A percentile compares a stretch with the other conserved stretches of the same genome.
Evolutionary conservation across 2,329 filamentous ascomycete genomes (phyloP).

Genomic region (Mollisia scopiformis): DNA sequence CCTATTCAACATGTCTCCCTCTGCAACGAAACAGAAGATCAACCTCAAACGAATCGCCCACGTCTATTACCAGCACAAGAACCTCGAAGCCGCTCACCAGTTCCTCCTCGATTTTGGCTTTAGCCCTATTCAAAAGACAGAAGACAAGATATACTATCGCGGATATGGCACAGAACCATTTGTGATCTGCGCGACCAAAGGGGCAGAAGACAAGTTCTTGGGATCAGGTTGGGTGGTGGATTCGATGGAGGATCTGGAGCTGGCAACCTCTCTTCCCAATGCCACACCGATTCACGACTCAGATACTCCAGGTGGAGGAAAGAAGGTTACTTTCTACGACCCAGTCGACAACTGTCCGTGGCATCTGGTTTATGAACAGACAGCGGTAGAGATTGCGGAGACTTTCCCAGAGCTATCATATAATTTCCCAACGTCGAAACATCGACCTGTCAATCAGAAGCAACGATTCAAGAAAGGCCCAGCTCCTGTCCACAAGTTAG

Average conservation of each 20-base stretch:
- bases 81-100: constrained; percentile 25
- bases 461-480: constrained; percentile 55
- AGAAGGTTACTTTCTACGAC: constrained; percentile 52
- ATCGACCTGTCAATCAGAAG: constrained; percentile 50
- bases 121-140: constrained; percentile 14
- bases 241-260: constrained; percentile 55
- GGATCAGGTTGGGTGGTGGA: constrained; percentile 62
- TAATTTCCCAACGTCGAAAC: constrained; percentile 53
- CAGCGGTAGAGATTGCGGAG: constrained; percentile 39
- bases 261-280: constrained; percentile 50
- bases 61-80: constrained; percentile 31
- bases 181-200: constrained; percentile 55
- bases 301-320: constrained; percentile 57
- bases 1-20: constrained; percentile 24
- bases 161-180: constrained; percentile 65
- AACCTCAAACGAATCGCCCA: constrained; percentile 30
- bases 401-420: constrained; percentile 46
- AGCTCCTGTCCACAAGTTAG: constrained; percentile 54
- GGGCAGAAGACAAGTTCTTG: constrained; percentile 53
- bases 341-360: constrained; percentile 59
- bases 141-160: constrained; percentile 56
- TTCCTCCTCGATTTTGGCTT: constrained; percentile 34
- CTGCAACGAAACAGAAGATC: constrained; percentile 35
- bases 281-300: constrained; percentile 52
- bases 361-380: constrained; percentile 60